Base-by-base conservation (phyloP, 495 filamentous ascomycete genomes). In the Xylaria castorea region DNA sequence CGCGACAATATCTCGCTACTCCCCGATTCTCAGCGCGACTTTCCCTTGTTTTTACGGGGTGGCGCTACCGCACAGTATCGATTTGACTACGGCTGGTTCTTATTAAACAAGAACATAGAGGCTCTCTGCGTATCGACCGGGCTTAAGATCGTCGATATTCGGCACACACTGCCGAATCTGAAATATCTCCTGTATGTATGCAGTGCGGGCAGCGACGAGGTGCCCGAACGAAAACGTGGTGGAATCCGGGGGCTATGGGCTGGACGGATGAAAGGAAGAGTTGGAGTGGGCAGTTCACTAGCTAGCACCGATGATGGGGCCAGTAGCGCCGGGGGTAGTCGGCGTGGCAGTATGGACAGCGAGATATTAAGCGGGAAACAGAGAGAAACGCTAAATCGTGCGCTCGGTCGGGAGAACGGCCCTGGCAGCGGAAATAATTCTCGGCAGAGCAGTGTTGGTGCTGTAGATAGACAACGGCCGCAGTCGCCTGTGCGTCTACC, bases 61-160 rank as follows among this genome's bases (percentile, higher is more conserved):
- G 84, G 85, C 18, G 83, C 81, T 1, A 90, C 89, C 16, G 90
- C 94, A 8, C 87, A 91, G 38, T 97, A 92, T 76, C 89, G 95
- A 12, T 97, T 98, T 78, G 95, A 98, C 73, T 99, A 98, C 83
- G 96, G 86, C 6, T 94, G 97, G 73, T 99, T 98, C 74, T 81
- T 98, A 14, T 85, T 99, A 5, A 98, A 98, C 81, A 95, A 97
- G 77, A 86, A 98, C 75, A 93, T 99, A 58, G 95, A 99, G 81
- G 87, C 92, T 51, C 84, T 99, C 38, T 92, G 94, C 73, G 88
- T 86, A 70, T 85, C 87, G n/a, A 89, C 92, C 70, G 92, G 91
- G 0, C 79, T 97, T 3, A 88, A 90, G 57, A 88, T 94, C 12
- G 86, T 97, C 50, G 96, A 99, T 80, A 92, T 97, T 18, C 86